Evolutionary conservation across 768 basidiomycete genomes (phyloP).

Genomic region (Pleurotus citrinopileatus): DNA sequence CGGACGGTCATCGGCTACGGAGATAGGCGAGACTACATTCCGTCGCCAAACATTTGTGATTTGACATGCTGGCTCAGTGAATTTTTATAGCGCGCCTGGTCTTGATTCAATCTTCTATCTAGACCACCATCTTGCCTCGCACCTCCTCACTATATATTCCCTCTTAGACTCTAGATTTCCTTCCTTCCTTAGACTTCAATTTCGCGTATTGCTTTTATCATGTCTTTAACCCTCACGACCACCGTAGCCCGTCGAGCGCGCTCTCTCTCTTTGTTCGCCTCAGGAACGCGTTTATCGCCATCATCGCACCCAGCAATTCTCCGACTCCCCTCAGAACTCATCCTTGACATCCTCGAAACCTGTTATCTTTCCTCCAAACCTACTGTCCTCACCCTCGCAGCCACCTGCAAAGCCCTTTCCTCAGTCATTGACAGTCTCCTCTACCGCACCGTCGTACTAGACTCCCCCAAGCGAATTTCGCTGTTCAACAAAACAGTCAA

Average conservation of each 20-base stretch:
- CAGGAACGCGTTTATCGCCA: constrained; percentile 16
- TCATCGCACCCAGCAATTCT: constrained; percentile 17
- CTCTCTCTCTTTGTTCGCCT: constrained; percentile 18
- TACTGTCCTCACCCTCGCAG: constrained; percentile 28
- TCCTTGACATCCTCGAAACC: constrained; percentile 32
- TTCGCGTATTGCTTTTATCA: not conserved
- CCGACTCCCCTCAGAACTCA: constrained; percentile 35
- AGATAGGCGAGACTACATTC: not conserved
- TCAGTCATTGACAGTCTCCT: constrained; percentile 30
- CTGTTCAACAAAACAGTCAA: constrained; percentile 34
- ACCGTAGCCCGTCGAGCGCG: constrained; percentile 9
- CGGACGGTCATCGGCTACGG: not conserved
- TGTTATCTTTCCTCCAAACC: constrained; percentile 27
- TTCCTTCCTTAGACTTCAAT: not conserved
- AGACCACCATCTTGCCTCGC: not conserved
- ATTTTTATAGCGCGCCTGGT: no score
- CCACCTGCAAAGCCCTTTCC: constrained; percentile 27
- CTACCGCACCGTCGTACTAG: constrained; percentile 37
- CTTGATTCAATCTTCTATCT: no score
- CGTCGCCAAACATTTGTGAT: not conserved
- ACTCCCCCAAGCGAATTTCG: constrained; percentile 22
- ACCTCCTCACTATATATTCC: not conserved
- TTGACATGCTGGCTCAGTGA: not conserved
- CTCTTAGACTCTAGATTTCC: not conserved
- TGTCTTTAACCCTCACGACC: constrained; percentile 11